phyloP scores from a whole-genome alignment of 2,329 filamentous ascomycete genomes.

The Xylaria digitata region DNA sequence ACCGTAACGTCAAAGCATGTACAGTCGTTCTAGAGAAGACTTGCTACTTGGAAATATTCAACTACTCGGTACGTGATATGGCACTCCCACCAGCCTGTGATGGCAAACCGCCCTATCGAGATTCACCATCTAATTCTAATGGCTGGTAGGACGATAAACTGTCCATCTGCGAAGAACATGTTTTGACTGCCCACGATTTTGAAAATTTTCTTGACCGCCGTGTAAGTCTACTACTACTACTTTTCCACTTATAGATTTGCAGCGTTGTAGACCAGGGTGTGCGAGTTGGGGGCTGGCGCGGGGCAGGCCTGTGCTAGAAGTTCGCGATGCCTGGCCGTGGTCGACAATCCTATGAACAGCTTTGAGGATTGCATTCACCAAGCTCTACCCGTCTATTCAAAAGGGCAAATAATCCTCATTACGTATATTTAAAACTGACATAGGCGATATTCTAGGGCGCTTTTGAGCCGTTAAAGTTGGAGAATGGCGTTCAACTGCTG shows the following conservation, averaged over 20 bases:
- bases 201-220: conserved; percentile 65
- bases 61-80: conserved; percentile 63
- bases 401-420: not conserved
- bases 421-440: conserved; percentile 19
- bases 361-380: not conserved
- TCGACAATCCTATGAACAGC: not conserved
- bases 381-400: not conserved
- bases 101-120: too few relatives aligned
- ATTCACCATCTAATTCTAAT: conserved; percentile 1
- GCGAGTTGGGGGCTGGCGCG: conserved; percentile 17
- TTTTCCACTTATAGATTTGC: conserved; percentile 1
- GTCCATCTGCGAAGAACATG: conserved; percentile 62
- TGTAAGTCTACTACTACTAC: conserved; percentile 52
- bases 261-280: not conserved
- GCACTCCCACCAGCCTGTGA: too few relatives aligned
- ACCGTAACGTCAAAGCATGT: conserved; percentile 60
- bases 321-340: not conserved
- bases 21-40: conserved; percentile 63
- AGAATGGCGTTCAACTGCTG: conserved; percentile 57
- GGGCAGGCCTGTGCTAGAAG: not conserved
- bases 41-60: conserved; percentile 68
- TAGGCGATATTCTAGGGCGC: conserved; percentile 57
- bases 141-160: conserved; percentile 57
- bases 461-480: conserved; percentile 61
- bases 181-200: conserved; percentile 65